These are phyloP conservation scores for Fraxinus quadrangulata DNA, from an alignment of 257 asterid genomes.

Conservation along the genomic window DNA sequence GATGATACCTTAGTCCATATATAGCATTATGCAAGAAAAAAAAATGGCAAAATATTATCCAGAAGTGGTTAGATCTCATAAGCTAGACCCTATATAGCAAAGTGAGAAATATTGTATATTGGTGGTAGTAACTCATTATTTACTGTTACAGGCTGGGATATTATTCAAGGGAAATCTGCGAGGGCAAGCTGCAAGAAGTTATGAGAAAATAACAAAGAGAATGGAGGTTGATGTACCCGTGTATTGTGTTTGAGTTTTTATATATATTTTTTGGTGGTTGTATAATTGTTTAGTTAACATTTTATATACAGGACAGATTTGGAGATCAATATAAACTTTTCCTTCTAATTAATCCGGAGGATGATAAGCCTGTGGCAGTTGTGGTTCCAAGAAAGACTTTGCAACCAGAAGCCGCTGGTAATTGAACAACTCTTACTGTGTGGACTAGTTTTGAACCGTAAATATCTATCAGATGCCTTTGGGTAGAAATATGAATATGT, in stretches of 20 bases:
- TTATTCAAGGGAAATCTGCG: constrained; percentile 91
- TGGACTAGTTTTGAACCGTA: constrained; percentile 15
- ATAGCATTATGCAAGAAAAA: constrained; percentile 2
- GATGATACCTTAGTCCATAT: constrained; percentile 4
- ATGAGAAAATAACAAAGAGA: constrained; percentile 76
- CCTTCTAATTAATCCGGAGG: constrained; percentile 90
- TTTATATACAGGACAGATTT: constrained; percentile 72
- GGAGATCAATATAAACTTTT: constrained; percentile 80
- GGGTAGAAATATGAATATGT: background rate
- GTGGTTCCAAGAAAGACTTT: constrained; percentile 85
- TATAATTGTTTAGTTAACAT: constrained; percentile 28
- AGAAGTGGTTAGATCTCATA: background rate
- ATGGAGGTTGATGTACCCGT: constrained; percentile 63
- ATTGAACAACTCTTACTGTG: constrained; percentile 18
- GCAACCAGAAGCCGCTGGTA: constrained; percentile 87
- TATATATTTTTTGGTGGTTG: constrained; percentile 8
- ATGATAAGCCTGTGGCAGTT: constrained; percentile 96
- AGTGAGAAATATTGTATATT: background rate
- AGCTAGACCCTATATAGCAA: background rate
- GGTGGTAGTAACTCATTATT: background rate
- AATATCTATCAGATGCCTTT: background rate
- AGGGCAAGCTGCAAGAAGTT: constrained; percentile 79
- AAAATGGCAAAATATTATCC: background rate
- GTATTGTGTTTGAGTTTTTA: constrained; percentile 19
- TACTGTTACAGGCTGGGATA: constrained; percentile 75